These are phyloP conservation scores for Volvariella volvacea DNA, from an alignment of 1,284 basidiomycete genomes.

Conservation along the genomic window DNA sequence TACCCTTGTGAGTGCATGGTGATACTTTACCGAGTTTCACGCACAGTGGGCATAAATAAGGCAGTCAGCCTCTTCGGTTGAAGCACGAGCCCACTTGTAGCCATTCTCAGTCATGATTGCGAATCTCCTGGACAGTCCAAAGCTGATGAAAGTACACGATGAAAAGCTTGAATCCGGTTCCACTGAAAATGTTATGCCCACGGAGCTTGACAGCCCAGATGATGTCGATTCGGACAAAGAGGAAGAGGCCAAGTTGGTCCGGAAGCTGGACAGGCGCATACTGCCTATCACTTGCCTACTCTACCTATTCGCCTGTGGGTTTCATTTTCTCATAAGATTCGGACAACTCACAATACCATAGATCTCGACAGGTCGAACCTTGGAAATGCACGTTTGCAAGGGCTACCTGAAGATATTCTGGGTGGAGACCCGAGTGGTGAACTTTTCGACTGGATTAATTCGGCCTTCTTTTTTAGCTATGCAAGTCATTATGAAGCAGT, in stretches of 20 bases:
- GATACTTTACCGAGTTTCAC: too few species aligned
- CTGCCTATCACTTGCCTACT: constrained; percentile 65
- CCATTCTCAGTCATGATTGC: too few species aligned
- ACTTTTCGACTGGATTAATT: constrained; percentile 69
- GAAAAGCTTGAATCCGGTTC: constrained; percentile 14
- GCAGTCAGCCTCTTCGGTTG: too few species aligned
- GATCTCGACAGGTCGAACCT: constrained; percentile 71
- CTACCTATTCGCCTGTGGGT: constrained; percentile 70
- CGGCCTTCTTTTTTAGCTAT: constrained; percentile 72
- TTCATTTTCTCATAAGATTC: constrained; percentile 5
- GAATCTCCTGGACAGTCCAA: too few species aligned
- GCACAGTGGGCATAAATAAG: too few species aligned
- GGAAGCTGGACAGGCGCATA: constrained; percentile 62
- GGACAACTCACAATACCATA: constrained; percentile 18
- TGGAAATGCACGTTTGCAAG: constrained; percentile 71
- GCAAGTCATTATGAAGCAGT: constrained; percentile 36
- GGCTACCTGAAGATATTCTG: constrained; percentile 55
- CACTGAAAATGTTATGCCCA: constrained; percentile 8
- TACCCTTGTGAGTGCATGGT: constrained; percentile 20
- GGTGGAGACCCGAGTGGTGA: constrained; percentile 60
- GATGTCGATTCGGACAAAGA: too few species aligned
- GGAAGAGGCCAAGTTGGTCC: constrained; percentile 48
- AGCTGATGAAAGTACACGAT: constrained; percentile 3
- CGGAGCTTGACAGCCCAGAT: constrained; percentile 8
- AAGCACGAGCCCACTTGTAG: too few species aligned